phyloP scores from a whole-genome alignment of 805 yeast species.

The Wickerhamiella slavikovae region DNA sequence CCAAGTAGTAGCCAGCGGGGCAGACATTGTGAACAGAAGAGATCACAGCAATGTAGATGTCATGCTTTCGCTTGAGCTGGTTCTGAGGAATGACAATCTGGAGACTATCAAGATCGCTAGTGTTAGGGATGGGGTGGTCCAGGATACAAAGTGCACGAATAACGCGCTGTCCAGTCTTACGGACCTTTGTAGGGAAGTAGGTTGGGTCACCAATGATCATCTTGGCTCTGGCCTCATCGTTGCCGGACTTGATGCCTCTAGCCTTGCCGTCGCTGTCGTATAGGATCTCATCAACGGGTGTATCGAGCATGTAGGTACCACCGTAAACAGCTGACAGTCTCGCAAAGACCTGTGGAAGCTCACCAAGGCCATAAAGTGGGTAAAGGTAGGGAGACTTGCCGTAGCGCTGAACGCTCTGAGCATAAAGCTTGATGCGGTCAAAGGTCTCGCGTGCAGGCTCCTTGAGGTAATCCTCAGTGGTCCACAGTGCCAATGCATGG shows the following conservation, averaged over 20 bases:
- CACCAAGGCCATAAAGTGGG: slow-evolving; percentile 93
- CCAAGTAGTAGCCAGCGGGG: slow-evolving; percentile 73
- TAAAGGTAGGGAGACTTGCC: slow-evolving; percentile 94
- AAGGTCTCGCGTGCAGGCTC: slow-evolving; percentile 85
- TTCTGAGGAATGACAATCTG: slow-evolving; percentile 94
- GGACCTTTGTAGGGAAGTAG: slow-evolving; percentile 72
- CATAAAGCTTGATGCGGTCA: slow-evolving; percentile 68
- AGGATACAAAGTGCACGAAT: slow-evolving; percentile 75
- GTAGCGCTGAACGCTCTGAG: slow-evolving; percentile 78
- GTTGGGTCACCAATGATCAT: slow-evolving; percentile 95
- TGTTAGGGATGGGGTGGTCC: slow-evolving; percentile 73
- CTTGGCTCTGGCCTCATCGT: slow-evolving; percentile 82
- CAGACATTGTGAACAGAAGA: slow-evolving; percentile 81
- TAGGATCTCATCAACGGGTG: slow-evolving; percentile 78
- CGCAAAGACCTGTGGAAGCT: slow-evolving; percentile 97
- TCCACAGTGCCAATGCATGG: slow-evolving; percentile 95
- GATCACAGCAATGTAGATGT: slow-evolving; percentile 80
- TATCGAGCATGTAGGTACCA: slow-evolving; percentile 95
- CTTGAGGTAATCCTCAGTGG: slow-evolving; percentile 71
- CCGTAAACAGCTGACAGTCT: slow-evolving; percentile 93
- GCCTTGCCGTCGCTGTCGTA: slow-evolving; percentile 56
- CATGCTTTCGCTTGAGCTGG: slow-evolving; percentile 81
- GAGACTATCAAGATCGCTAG: slow-evolving; percentile 65
- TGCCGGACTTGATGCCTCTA: slow-evolving; percentile 74
- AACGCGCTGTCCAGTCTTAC: slow-evolving; percentile 50